Evolutionary conservation across 306 rosid species (phyloP), one percentile per base, ranked within the genome.

Genomic region (Pueraria montana): DNA sequence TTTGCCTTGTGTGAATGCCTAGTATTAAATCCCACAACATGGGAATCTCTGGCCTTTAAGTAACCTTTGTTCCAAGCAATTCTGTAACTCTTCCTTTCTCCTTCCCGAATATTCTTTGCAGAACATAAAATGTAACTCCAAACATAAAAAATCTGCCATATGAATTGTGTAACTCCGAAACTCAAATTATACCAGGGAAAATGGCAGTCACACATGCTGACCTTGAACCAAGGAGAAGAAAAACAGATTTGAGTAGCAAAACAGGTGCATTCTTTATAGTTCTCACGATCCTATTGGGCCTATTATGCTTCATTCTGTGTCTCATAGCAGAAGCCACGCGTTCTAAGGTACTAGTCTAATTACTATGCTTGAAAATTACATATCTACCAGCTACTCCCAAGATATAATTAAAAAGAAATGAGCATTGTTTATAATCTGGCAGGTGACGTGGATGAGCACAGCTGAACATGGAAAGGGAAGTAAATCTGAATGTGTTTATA

Each of bases 161-260:
- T 78, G 80, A 84, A 40, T 64, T 65, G 38, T 65, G 65, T 24
- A 13, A 32, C 64, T 67, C 45, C 45, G 46, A 26, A 38, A 76
- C 77, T 17, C 52, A 75, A 27, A 59, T 18, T 80, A 74, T 66
- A 84, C 65, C 80, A 2, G 70, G 80, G 65, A 72, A 18, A 79
- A 89, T 83, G 96, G 97, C 92, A 12, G 91, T 93, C 7, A 93
- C 93, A 32, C 96, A 91, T 72, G 91, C 93, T 18, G 96, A 93
- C 84, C 97, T 93, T 56, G 86, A 83, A 50, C 96, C 94, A 55
- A 87, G 87, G n/a, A 74, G 65, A 12, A 56, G 82, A 52, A 80
- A 74, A 65, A 81, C 86, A 11, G 53, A 85, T 12, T 76, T 91
- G 78, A 85, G 89, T 11, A 89, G 91, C 86, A 93, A 93, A 86